Conservation (phyloP, 2,329 filamentous ascomycete species). For the Calonectria ilicicola region DNA sequence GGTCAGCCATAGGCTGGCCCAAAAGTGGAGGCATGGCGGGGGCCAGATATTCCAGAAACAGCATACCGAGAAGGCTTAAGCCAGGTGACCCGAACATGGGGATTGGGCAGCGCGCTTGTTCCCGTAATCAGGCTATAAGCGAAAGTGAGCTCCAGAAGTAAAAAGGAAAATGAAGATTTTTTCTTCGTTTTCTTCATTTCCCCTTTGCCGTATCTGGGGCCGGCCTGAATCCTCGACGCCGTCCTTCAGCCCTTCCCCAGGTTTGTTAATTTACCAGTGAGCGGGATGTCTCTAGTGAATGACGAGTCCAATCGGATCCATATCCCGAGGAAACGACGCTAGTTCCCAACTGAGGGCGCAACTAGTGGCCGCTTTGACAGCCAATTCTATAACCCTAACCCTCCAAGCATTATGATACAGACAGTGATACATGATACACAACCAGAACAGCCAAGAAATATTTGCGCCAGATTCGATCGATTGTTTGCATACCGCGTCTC, state of each 20-base stretch:
- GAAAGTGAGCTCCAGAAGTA: neutral
- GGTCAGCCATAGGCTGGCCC: conserved; percentile 6
- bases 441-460: conserved; percentile 3
- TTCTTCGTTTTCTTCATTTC: neutral
- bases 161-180: neutral
- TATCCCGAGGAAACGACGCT: conserved; percentile 1
- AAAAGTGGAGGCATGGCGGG: conserved; percentile 29
- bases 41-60: conserved; percentile 38
- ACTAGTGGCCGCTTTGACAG: conserved; percentile 2
- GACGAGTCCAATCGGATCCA: neutral
- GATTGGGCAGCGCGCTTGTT: neutral
- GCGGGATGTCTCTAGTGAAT: neutral
- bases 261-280: neutral
- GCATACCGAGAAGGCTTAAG: conserved; percentile 21
- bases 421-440: neutral
- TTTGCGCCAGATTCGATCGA: neutral
- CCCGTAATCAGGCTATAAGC: conserved; percentile 8
- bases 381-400: conserved; percentile 5
- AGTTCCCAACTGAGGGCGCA: neutral
- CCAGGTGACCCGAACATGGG: conserved; percentile 10
- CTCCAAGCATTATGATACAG: neutral
- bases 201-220: neutral
- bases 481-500: neutral
- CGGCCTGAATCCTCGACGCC: conserved; percentile 17
- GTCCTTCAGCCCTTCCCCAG: conserved; percentile 5